Conservation (phyloP, 371 early-diverging fungal genomes). For the Mortierella sp. region DNA sequence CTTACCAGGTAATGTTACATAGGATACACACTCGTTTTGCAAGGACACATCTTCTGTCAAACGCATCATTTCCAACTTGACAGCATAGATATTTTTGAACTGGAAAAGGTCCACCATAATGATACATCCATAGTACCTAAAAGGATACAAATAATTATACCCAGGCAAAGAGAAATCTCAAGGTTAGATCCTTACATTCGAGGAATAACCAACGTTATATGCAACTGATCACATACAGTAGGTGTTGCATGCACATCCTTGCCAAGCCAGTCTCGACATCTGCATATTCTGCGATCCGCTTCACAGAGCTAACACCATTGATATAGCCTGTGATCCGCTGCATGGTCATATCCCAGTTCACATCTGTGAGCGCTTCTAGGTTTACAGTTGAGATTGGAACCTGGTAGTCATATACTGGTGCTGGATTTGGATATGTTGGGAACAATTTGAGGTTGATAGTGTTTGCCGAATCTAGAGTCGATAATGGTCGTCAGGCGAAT, state of each 20-base stretch:
- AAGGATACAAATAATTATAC: background rate
- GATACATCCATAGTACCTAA: slow-evolving; percentile 86
- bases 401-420: slow-evolving; percentile 82
- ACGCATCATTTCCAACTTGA: slow-evolving; percentile 71
- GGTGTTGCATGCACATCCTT: slow-evolving; percentile 82
- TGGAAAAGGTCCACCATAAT: slow-evolving; percentile 91
- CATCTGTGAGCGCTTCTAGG: slow-evolving; percentile 73
- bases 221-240: slow-evolving; percentile 67
- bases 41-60: slow-evolving; percentile 71
- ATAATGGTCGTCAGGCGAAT: no score
- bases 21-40: slow-evolving; percentile 76
- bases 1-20: slow-evolving; percentile 74
- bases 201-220: background rate
- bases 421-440: slow-evolving; percentile 83
- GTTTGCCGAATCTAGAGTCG: slow-evolving; percentile 69
- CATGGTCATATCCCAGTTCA: slow-evolving; percentile 89
- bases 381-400: slow-evolving; percentile 86
- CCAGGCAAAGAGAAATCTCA: background rate
- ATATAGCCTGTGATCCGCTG: slow-evolving; percentile 74
- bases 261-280: slow-evolving; percentile 83
- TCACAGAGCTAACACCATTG: slow-evolving; percentile 84
- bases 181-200: background rate
- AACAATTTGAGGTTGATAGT: slow-evolving; percentile 89
- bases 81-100: slow-evolving; percentile 87
- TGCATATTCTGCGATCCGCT: slow-evolving; percentile 78